Percentiles rank a stretch among this genome's conserved stretches.
phyloP scores from a whole-genome alignment of 495 filamentous ascomycete genomes.

The Penicillium atrosanguineum region DNA sequence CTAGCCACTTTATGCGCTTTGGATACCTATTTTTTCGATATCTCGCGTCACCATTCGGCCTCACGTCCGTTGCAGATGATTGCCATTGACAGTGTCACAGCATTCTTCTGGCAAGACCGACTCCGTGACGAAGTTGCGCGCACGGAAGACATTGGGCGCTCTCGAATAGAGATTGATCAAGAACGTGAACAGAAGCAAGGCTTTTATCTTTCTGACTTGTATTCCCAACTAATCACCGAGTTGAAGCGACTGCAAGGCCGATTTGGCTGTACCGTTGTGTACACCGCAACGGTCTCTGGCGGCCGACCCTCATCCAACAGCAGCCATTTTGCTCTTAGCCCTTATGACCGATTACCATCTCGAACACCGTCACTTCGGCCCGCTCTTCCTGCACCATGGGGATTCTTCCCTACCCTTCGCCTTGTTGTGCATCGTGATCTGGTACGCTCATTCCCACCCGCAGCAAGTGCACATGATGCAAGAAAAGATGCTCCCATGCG shows the following conservation, averaged over 20 bases:
- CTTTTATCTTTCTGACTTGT: conserved; percentile 37
- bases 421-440: conserved; percentile 44
- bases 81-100: conserved; percentile 51
- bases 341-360: conserved; percentile 34
- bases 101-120: conserved; percentile 59
- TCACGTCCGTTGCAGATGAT: conserved; percentile 48
- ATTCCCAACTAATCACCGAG: conserved; percentile 30
- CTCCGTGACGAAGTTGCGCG: conserved; percentile 46
- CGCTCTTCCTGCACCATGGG: conserved; percentile 48
- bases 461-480: conserved; percentile 55
- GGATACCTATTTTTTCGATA: conserved; percentile 51
- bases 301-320: conserved; percentile 17
- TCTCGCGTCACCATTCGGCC: conserved; percentile 45
- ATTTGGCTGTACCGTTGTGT: conserved; percentile 43
- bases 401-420: conserved; percentile 41
- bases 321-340: conserved; percentile 29
- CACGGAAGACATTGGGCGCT: conserved; percentile 36
- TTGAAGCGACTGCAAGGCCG: conserved; percentile 34
- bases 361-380: conserved; percentile 35
- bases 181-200: conserved; percentile 27
- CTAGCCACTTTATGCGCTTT: conserved; percentile 50
- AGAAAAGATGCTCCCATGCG: conserved; percentile 47
- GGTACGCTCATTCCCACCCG: conserved; percentile 52
- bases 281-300: conserved; percentile 32
- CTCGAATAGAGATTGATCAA: conserved; percentile 29